Evolutionary conservation across 306 rosid genomes (phyloP), one percentile per base, ranked within the genome.

Genomic region (Vigna reflexopilosa): DNA sequence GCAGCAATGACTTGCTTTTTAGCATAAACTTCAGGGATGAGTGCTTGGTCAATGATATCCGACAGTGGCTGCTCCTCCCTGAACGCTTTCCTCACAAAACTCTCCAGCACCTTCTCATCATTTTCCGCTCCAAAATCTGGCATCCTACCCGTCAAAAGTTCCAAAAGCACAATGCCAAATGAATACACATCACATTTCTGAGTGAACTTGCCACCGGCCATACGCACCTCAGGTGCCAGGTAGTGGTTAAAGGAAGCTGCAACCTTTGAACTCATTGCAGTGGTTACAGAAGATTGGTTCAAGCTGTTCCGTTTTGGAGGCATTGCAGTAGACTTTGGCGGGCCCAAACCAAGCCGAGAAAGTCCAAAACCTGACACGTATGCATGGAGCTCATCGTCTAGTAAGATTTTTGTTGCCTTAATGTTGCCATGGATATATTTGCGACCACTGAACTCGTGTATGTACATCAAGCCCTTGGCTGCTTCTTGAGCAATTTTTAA

Each of bases 121-220:
- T 83, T 87, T 67, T 90, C 91, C 1, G 86, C 67, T 11, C 86
- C 89, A 36, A 74, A 90, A 20, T 86, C 91, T 0, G 90, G 88
- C 38, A 81, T 51, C 77, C 76, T 82, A 20, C 98, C 94, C 0
- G 96, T 93, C 74, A 93, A 73, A 57, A 93, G 81, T 84, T 90
- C 96, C 56, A 93, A 48, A 2, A 93, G 88, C 84, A 93, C 86
- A 19, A 93, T 32, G 4, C 98, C 96, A 15, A 93, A 93, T 4
- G 98, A 82, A 78, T 88, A 93, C 16, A 93, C 98, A 62, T 93
- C 98, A 24, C 96, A 87, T 84, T 90, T 93, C 85, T 89, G 98
- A 9, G 93, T 83, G 80, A 80, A 84, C 82, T 89, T 93, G 81
- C 87, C 87, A 72, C 93, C 88, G 12, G 80, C 77, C 19, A 78